phyloP scores from a whole-genome alignment of 805 yeast genomes.

The Metschnikowia baotianmanensis region DNA sequence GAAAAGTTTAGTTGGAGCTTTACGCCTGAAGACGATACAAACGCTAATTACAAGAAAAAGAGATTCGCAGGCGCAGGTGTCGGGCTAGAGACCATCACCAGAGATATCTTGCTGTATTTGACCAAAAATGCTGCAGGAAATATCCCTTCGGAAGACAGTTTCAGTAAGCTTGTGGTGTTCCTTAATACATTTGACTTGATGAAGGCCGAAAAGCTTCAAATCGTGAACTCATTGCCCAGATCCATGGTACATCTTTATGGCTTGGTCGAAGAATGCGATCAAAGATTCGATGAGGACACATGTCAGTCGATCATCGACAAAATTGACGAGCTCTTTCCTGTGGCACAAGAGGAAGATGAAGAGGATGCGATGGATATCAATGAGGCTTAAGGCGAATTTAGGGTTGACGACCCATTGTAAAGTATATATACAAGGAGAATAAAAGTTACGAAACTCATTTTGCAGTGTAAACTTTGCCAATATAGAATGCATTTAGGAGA shows the following conservation, averaged over 20 bases:
- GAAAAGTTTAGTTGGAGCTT: slow-evolving; percentile 47
- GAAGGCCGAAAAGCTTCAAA: slow-evolving; percentile 81
- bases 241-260: slow-evolving; percentile 77
- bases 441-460: not conserved
- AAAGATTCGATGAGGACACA: slow-evolving; percentile 68
- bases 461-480: not conserved
- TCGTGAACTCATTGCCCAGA: slow-evolving; percentile 76
- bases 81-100: slow-evolving; percentile 48
- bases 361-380: slow-evolving; percentile 7
- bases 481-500: not conserved
- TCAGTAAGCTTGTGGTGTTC: slow-evolving; percentile 41
- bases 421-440: not conserved
- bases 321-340: slow-evolving; percentile 53
- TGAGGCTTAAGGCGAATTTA: slow-evolving; percentile 3
- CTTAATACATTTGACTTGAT: slow-evolving; percentile 57
- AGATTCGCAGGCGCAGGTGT: slow-evolving; percentile 41
- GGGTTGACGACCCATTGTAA: too few species aligned
- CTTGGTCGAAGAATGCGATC: slow-evolving; percentile 89
- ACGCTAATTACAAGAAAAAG: slow-evolving; percentile 24
- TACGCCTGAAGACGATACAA: slow-evolving; percentile 29
- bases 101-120: slow-evolving; percentile 46
- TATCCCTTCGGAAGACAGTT: slow-evolving; percentile 23
- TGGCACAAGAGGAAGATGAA: slow-evolving; percentile 30
- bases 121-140: slow-evolving; percentile 25
- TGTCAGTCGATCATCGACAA: slow-evolving; percentile 57